These are phyloP conservation scores for Cyclotella distinguenda DNA, from an alignment of 108 stramenopile species.

Conservation along the genomic window DNA sequence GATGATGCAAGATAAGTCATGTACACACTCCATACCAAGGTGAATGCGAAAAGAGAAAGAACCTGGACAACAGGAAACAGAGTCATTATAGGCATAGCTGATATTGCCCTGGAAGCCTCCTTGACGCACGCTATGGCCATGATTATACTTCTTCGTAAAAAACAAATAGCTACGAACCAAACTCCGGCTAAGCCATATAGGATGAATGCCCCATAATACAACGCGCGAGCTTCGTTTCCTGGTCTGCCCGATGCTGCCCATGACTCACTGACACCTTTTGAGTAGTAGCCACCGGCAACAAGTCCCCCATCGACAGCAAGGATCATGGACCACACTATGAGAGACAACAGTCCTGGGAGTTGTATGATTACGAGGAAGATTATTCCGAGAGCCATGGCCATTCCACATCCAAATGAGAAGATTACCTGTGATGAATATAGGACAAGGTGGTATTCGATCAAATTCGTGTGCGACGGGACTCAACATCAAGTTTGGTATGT, in stretches of 20 bases:
- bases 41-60: slow-evolving; percentile 50
- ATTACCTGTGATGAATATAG: too few relatives aligned
- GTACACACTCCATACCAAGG: slow-evolving; percentile 56
- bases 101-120: slow-evolving; percentile 73
- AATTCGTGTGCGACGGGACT: too few relatives aligned
- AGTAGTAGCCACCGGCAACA: slow-evolving; percentile 46
- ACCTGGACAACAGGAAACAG: slow-evolving; percentile 65
- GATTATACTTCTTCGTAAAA: slow-evolving; percentile 71
- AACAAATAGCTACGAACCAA: slow-evolving; percentile 54
- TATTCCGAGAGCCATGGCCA: slow-evolving; percentile 57
- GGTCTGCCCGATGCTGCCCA: slow-evolving; percentile 50
- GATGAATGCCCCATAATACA: slow-evolving; percentile 44
- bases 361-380: slow-evolving; percentile 71
- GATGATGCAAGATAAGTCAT: slow-evolving; percentile 64
- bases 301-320: slow-evolving; percentile 55
- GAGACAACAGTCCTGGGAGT: slow-evolving; percentile 67
- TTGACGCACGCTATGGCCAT: slow-evolving; percentile 76
- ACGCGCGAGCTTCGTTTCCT: slow-evolving; percentile 45
- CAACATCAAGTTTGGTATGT: too few relatives aligned
- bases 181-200: slow-evolving; percentile 53
- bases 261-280: slow-evolving; percentile 33
- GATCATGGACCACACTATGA: slow-evolving; percentile 77
- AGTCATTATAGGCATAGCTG: slow-evolving; percentile 66
- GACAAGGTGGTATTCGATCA: too few relatives aligned
- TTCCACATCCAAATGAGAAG: slow-evolving; percentile 74